phyloP scores from a whole-genome alignment of 2,329 filamentous ascomycete species.

The Periconia digitata region DNA sequence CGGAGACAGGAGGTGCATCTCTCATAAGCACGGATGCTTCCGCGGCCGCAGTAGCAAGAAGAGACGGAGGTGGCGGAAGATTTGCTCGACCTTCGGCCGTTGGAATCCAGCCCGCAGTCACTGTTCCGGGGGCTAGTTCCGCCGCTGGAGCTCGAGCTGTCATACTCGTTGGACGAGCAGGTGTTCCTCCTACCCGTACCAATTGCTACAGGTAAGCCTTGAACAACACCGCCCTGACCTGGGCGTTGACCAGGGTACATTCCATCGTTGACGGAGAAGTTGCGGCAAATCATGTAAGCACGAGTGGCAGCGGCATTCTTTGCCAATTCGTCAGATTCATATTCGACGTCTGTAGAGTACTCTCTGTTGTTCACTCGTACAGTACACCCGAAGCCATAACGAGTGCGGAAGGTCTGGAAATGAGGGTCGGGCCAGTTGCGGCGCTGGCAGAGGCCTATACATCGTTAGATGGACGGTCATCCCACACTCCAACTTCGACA shows the following conservation, averaged over 20 bases:
- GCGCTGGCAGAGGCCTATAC: slow-evolving; percentile 84
- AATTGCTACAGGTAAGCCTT: slow-evolving; percentile 66
- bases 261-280: slow-evolving; percentile 95
- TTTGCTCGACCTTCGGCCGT: slow-evolving; percentile 39
- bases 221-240: slow-evolving; percentile 56
- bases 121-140: slow-evolving; percentile 57
- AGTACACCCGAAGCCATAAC: slow-evolving; percentile 80
- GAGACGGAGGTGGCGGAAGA: slow-evolving; percentile 28
- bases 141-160: slow-evolving; percentile 55
- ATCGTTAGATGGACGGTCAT: slow-evolving; percentile 1
- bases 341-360: slow-evolving; percentile 87
- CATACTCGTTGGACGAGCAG: slow-evolving; percentile 51
- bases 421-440: slow-evolving; percentile 90
- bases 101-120: slow-evolving; percentile 48
- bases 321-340: slow-evolving; percentile 78
- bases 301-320: slow-evolving; percentile 94
- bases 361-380: slow-evolving; percentile 95
- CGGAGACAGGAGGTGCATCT: slow-evolving; percentile 47
- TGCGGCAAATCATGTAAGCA: slow-evolving; percentile 95
- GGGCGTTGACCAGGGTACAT: slow-evolving; percentile 68
- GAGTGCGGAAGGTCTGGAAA: slow-evolving; percentile 78
- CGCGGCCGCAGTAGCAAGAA: slow-evolving; percentile 42
- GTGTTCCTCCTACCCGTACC: slow-evolving; percentile 59
- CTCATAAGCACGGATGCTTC: slow-evolving; percentile 44
- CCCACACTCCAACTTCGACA: not conserved